A percentile compares a stretch with the other conserved stretches of the same genome.
Evolutionary conservation across 257 asterid species (phyloP).

Genomic region (Sherardia arvensis): DNA sequence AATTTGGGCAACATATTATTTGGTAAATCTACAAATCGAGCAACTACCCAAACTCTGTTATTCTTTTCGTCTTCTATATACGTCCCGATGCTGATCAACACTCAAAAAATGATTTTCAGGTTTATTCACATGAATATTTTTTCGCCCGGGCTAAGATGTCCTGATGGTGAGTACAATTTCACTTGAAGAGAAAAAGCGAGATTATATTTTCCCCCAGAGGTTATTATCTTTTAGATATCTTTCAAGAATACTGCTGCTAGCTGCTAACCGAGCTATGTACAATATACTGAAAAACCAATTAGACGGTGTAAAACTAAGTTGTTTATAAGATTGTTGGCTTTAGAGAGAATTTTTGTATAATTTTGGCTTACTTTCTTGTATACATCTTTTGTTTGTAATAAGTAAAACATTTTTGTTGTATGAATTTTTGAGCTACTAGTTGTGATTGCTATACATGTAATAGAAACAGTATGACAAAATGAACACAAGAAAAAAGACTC

Average conservation of each 20-base stretch:
- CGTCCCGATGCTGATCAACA: background rate
- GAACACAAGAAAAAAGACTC: no score
- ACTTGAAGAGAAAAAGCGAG: no score
- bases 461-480: no score
- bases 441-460: no score
- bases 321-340: background rate
- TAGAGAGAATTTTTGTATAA: no score
- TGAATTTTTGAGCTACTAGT: no score
- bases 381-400: no score
- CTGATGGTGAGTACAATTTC: constrained; percentile 1
- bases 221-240: background rate
- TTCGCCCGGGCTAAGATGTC: constrained; percentile 47
- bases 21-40: constrained; percentile 19
- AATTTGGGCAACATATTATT: constrained; percentile 37
- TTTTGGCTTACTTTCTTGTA: no score
- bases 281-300: background rate
- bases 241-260: background rate
- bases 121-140: constrained; percentile 37
- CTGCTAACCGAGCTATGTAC: no score
- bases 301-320: background rate
- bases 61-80: background rate
- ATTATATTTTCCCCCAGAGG: no score
- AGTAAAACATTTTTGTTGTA: no score
- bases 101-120: constrained; percentile 16
- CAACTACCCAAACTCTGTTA: background rate